Evolutionary conservation across 1,284 basidiomycete genomes (phyloP).

Genomic region (Cystobasidium slooffiae): DNA sequence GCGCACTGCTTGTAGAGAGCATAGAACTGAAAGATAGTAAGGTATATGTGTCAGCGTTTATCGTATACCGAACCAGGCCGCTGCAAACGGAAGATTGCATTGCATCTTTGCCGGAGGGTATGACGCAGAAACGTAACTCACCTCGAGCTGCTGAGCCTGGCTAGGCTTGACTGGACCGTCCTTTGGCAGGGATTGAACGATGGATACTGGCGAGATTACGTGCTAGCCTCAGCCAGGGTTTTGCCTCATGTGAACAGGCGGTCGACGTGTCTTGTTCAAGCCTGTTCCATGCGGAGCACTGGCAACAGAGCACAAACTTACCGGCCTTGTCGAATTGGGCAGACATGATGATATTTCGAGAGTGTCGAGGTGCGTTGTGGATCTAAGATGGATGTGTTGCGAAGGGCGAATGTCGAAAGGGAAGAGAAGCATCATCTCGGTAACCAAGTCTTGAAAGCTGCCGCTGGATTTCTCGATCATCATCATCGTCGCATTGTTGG

Average conservation of each 20-base stretch:
- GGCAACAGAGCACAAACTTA: constrained; percentile 33
- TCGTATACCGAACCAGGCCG: background rate
- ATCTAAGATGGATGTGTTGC: background rate
- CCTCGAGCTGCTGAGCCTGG: constrained; percentile 67
- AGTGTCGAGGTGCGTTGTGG: background rate
- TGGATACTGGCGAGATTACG: constrained; percentile 27
- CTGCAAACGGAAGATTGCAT: background rate
- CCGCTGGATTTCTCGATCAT: background rate
- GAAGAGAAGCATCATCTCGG: background rate
- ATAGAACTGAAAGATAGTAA: constrained; percentile 73
- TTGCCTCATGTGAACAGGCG: background rate
- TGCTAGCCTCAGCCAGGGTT: background rate
- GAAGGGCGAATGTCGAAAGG: background rate
- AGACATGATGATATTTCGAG: constrained; percentile 6
- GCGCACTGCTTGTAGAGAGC: constrained; percentile 77
- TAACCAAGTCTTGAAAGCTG: background rate
- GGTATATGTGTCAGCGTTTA: background rate
- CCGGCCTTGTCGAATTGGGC: constrained; percentile 80
- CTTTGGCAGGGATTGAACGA: constrained; percentile 66
- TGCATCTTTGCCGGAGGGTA: constrained; percentile 14
- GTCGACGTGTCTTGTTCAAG: too few species aligned
- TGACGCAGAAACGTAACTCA: constrained; percentile 54
- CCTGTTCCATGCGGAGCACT: too few species aligned
- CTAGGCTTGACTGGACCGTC: constrained; percentile 78
- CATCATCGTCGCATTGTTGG: background rate